Evolutionary conservation across 225 moss, liverwort and hornwort species (phyloP), one percentile per base, ranked within the genome.

Genomic region (Pleurozium schreberi): DNA sequence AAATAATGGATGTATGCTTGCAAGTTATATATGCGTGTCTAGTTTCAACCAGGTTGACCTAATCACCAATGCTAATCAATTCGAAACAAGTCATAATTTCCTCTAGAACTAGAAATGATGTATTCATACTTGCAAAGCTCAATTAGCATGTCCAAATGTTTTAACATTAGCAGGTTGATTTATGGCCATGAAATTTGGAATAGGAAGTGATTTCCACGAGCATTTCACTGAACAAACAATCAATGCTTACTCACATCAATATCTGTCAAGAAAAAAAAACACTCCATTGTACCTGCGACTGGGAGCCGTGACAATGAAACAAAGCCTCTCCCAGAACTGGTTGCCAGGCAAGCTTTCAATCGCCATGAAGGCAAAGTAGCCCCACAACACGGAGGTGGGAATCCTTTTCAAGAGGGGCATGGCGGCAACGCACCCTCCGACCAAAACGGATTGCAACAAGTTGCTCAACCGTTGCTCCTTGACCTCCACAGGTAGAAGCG

Each of bases 331-430:
- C 98, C 97, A 98, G 75, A 97, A 96, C 84, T 98, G 98, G 64
- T 96, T 97, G 40, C 95, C 97, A 22, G 92, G 95, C 89, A 95
- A 94, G 92, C 96, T 93, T 82, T 97, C 98, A 27, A 94, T 75
- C 12, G 97, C 97, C 98, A 98, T 98, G 83, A 93, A 96, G 38
- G 94, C 92, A 79, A 97, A 98, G 90, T 98, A 98, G 58, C 98
- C 96, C 94, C 96, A 98, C 52, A 98, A 75, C 40, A 98, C 95
- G 34, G 96, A 87, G 26, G 97, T 95, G 11, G 98, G 96, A 23
- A 97, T 95, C 88, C 88, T 93, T 55, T 90, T 93, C 12, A 96
- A 60, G 6, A 92, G 17, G 19, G 96, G 96, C 96, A 96, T 96
- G 80, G 96, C 94, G 36, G 68, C 93, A 9, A 96, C 91, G 76